Conservation (phyloP, 2,329 filamentous ascomycete species). For the Diplodia intermedia region DNA sequence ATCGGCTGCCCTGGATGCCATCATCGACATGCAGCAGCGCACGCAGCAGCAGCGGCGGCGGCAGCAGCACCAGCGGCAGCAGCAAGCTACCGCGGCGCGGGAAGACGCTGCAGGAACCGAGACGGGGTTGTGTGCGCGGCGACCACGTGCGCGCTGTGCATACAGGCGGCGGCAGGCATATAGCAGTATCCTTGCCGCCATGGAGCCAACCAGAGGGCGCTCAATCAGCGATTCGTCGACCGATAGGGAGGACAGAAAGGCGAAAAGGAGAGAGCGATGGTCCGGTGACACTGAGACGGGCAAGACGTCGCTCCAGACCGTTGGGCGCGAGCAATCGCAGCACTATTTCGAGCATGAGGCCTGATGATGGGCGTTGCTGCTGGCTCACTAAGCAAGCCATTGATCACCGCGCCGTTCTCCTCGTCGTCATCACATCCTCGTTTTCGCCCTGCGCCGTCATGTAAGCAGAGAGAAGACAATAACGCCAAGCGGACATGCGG, state of each 20-base stretch:
- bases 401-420: constrained; percentile 18
- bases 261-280: neutral
- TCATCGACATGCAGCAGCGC: neutral
- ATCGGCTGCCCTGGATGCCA: constrained; percentile 12
- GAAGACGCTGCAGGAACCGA: constrained; percentile 25
- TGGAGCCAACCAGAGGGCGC: neutral
- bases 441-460: constrained; percentile 7
- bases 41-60: constrained; percentile 1
- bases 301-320: neutral
- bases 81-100: neutral
- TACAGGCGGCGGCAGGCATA: neutral
- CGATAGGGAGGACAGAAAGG: neutral
- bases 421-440: constrained; percentile 23
- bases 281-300: constrained; percentile 1
- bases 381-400: constrained; percentile 30
- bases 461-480: constrained; percentile 13
- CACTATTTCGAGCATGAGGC: neutral
- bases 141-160: constrained; percentile 1
- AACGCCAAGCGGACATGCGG: no score
- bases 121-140: constrained; percentile 13
- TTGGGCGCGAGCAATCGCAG: constrained; percentile 9
- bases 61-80: neutral
- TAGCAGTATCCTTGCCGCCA: constrained; percentile 1
- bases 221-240: neutral
- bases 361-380: constrained; percentile 8